phyloP scores from a whole-genome alignment of 768 basidiomycete genomes.

The Crucibulum laeve region DNA sequence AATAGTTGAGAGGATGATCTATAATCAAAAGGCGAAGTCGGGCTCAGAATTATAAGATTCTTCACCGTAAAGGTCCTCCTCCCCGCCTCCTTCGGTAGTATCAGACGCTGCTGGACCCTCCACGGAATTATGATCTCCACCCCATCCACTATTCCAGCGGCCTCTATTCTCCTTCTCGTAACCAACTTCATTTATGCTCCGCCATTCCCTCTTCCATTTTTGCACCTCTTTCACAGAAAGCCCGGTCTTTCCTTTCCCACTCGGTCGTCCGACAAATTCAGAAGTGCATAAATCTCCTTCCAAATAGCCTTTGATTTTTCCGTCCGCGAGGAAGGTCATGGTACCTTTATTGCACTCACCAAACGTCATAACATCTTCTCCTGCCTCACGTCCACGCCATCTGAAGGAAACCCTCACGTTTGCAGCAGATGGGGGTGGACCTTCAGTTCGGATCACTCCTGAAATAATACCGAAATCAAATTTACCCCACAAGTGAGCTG shows the following conservation, averaged over 20 bases:
- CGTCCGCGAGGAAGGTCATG: slow-evolving; percentile 10
- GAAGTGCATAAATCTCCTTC: no score
- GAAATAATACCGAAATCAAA: slow-evolving; percentile 20
- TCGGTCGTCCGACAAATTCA: background rate
- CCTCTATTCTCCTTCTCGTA: background rate
- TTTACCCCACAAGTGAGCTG: slow-evolving; percentile 19
- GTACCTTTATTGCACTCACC: slow-evolving; percentile 5
- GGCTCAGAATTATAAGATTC: no score
- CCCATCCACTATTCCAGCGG: background rate
- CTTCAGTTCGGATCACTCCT: slow-evolving; percentile 15
- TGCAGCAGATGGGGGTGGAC: slow-evolving; percentile 7
- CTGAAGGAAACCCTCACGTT: slow-evolving; percentile 10
- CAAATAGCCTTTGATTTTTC: slow-evolving; percentile 10
- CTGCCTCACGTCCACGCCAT: slow-evolving; percentile 17
- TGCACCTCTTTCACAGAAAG: slow-evolving; percentile 8
- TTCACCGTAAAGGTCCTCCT: background rate
- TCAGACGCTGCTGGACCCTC: background rate
- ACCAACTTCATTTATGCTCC: slow-evolving; percentile 11
- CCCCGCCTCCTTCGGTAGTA: background rate
- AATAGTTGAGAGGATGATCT: no score
- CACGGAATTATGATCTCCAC: background rate
- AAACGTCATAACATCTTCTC: slow-evolving; percentile 13
- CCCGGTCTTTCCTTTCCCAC: no score
- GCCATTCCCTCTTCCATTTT: slow-evolving; percentile 16
- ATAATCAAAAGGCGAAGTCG: no score